Evolutionary conservation across 1,284 basidiomycete species (phyloP), one percentile per base, ranked within the genome.

Genomic region (Cutaneotrichosporon sp.): DNA sequence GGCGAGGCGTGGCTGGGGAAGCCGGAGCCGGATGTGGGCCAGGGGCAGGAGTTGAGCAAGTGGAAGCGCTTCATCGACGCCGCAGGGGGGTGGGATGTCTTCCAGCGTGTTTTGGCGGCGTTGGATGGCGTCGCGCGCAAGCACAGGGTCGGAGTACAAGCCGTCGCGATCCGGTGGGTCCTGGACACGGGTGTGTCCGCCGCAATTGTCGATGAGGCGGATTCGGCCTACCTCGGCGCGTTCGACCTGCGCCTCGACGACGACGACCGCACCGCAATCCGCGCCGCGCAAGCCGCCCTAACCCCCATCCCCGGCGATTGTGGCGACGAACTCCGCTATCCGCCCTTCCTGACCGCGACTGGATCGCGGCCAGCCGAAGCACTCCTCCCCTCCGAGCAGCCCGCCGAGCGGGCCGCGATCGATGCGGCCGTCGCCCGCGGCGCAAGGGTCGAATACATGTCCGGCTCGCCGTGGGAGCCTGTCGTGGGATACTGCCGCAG

Each of bases 41-140:
- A 20, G 19, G 11, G 17, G 27, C 11, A 25, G 4, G 42, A 20
- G 42, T 4, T 27, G 42, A 26, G 10, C 7, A 57, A 54, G 44
- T 58, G 55, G 41, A 55, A 53, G 47, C 52, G 59, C 14, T 55
- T 53, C 33, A 57, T 62, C 14, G 55, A 57, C 42, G 47, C 41
- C 16, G 54, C 50, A 38, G 57, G 60, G 17, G 60, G 62, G 1
- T 63, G 61, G 61, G 35, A 12, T 3, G 25, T 45, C 3, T 63
- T 60, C 49, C 57, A 59, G 38, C 24, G n/a, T 6, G 29, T 61
- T 3, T 46, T 63, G 3, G 8, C 29, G 0, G 52, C 52, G 7
- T 47, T 63, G 17, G 33, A 33, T 10, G 12, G 20, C 4, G 29
- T 61, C 14, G 61, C 61, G 0, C 25, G 45, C 8, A 55, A 57